phyloP scores from a whole-genome alignment of 305 asterid species.

The Fraxinus greggii region DNA sequence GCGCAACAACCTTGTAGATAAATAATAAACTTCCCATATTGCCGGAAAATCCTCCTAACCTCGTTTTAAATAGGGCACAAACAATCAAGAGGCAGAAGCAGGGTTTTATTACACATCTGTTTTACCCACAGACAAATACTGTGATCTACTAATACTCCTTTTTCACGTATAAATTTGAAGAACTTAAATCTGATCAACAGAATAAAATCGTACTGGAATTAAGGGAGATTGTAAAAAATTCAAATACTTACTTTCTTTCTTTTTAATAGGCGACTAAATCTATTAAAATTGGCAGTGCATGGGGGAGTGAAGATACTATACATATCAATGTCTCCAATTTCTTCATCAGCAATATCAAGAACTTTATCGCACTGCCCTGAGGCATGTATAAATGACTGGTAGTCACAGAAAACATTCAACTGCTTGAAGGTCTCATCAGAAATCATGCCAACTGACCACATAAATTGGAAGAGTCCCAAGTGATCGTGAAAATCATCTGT shows the following conservation, averaged over 20 bases:
- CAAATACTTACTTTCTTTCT: constrained; percentile 48
- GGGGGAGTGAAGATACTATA: constrained; percentile 91
- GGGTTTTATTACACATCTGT: neutral
- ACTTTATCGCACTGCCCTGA: constrained; percentile 50
- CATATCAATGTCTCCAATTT: constrained; percentile 76
- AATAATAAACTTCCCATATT: neutral
- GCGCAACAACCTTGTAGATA: neutral
- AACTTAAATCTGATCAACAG: neutral
- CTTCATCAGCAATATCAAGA: constrained; percentile 56
- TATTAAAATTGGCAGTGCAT: constrained; percentile 58
- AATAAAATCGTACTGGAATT: neutral
- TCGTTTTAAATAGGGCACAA: neutral
- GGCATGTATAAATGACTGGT: constrained; percentile 47
- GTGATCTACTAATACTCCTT: neutral
- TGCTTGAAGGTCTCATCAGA: constrained; percentile 87
- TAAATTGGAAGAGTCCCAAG: constrained; percentile 70
- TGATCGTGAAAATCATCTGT: constrained; percentile 80
- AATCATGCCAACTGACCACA: constrained; percentile 90
- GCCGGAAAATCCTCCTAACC: neutral
- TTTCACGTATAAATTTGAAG: neutral
- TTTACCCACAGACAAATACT: neutral
- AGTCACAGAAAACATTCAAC: constrained; percentile 57
- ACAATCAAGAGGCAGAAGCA: neutral
- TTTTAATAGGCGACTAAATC: constrained; percentile 41
- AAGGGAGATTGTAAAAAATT: constrained; percentile 14